Conservation (phyloP, 2,329 filamentous ascomycete species). For the Penicillium freii region DNA sequence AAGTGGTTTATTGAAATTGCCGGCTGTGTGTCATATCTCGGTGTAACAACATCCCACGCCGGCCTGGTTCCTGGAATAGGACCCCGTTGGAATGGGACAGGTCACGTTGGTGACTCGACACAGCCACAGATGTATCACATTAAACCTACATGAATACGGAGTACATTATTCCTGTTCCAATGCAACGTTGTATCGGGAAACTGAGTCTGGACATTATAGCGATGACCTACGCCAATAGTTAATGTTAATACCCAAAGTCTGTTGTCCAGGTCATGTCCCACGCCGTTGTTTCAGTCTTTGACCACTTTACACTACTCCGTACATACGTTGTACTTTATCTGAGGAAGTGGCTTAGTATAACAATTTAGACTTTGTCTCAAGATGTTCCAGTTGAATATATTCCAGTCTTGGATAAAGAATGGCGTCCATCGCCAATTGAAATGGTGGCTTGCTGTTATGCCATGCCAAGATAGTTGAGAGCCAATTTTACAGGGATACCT, state of each 20-base stretch:
- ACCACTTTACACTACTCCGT: background rate
- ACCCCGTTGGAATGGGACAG: background rate
- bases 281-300: conserved; percentile 6
- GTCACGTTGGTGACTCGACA: background rate
- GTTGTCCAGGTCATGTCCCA: conserved; percentile 5
- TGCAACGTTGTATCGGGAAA: conserved; percentile 5
- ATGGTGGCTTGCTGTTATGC: background rate
- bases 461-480: background rate
- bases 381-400: conserved; percentile 1
- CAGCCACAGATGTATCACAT: background rate
- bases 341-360: background rate
- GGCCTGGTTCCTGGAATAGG: conserved; percentile 4
- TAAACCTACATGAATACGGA: background rate
- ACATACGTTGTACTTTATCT: background rate
- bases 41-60: background rate
- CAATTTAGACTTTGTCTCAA: background rate
- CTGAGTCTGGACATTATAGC: background rate
- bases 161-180: conserved; percentile 6
- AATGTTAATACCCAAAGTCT: background rate
- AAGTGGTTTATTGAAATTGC: background rate
- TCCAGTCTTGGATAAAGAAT: background rate
- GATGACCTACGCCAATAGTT: background rate
- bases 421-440: background rate
- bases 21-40: background rate
- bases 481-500: background rate